Conservation (phyloP, 192 early-diverging fungal species). For the Spizellomyces punctatus region DNA sequence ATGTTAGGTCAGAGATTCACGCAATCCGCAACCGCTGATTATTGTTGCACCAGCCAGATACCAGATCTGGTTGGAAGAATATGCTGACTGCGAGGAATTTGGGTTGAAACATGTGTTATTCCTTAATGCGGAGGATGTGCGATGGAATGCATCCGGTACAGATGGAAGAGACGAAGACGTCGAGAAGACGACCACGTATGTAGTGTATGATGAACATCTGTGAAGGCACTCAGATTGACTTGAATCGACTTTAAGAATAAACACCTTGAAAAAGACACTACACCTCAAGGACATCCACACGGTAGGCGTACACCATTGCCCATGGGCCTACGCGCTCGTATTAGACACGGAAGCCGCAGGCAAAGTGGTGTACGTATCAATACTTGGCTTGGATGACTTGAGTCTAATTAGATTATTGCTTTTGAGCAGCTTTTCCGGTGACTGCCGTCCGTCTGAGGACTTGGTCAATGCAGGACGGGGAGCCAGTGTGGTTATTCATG, state of each 20-base stretch:
- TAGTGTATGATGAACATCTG: no score
- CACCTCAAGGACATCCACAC: constrained; percentile 63
- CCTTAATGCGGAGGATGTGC: constrained; percentile 54
- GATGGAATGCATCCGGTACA: constrained; percentile 30
- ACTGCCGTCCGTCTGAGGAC: constrained; percentile 84
- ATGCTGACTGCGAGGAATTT: constrained; percentile 67
- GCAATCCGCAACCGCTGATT: background rate
- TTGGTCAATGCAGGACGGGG: constrained; percentile 70
- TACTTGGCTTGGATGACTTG: background rate
- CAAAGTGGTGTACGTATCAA: constrained; percentile 60
- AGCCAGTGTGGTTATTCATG: constrained; percentile 78
- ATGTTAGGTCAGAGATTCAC: background rate
- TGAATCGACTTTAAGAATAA: background rate
- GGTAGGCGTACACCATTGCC: constrained; percentile 83
- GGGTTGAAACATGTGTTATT: constrained; percentile 55
- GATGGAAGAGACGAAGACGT: background rate
- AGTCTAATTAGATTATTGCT: background rate
- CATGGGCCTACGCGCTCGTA: constrained; percentile 77
- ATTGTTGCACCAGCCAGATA: constrained; percentile 65
- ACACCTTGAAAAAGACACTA: constrained; percentile 27
- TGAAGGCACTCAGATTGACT: no score
- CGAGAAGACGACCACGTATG: background rate
- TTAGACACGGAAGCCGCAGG: constrained; percentile 67
- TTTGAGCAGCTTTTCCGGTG: constrained; percentile 73
- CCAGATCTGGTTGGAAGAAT: constrained; percentile 66